These are phyloP conservation scores for Fremontodendron californicum DNA, from an alignment of 345 rosid genomes.

Conservation along the genomic window DNA sequence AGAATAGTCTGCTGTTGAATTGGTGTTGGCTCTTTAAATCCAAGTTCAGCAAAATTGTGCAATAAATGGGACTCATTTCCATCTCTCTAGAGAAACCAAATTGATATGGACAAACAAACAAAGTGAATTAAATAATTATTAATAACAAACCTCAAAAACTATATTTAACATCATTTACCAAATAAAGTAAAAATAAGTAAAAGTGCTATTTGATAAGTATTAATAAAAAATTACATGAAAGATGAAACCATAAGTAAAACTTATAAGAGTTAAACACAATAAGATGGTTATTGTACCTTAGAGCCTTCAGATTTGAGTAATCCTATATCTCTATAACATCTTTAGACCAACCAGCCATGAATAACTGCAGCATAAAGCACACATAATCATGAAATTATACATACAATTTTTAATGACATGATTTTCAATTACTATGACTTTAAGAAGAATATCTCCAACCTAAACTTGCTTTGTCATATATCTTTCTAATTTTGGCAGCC, in stretches of 20 bases:
- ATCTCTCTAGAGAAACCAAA: too few relatives aligned
- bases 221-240: neutral
- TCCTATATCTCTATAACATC: conserved; percentile 77
- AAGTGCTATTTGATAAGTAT: neutral
- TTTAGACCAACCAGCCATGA: conserved; percentile 95
- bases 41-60: too few relatives aligned
- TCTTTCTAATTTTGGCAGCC: neutral
- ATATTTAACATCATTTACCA: neutral
- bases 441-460: neutral
- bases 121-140: too few relatives aligned
- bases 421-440: neutral
- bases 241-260: neutral
- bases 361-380: conserved; percentile 43
- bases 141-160: too few relatives aligned
- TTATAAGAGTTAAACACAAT: neutral
- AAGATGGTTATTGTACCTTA: conserved; percentile 45
- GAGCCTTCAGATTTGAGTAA: conserved; percentile 42
- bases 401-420: neutral
- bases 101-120: too few relatives aligned
- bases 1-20: too few relatives aligned
- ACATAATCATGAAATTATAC: neutral
- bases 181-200: neutral
- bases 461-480: conserved; percentile 1
- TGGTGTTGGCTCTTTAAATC: too few relatives aligned
- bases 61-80: too few relatives aligned